phyloP scores from a whole-genome alignment of 441 rosid genomes.

The Mallotus japonicus region DNA sequence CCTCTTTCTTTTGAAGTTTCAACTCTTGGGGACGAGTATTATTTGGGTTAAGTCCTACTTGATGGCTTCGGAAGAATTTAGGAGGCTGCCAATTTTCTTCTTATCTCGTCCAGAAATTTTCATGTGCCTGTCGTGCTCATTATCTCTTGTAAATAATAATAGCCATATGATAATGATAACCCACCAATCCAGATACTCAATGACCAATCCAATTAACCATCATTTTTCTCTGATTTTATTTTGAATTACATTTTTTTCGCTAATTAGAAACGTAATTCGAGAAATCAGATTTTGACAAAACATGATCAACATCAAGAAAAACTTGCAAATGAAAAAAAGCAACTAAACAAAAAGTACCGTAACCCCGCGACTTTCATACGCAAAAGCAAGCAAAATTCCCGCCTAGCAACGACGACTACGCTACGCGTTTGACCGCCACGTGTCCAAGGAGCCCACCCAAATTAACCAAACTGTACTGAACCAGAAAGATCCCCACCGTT shows the following conservation, averaged over 20 bases:
- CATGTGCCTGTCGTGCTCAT: neutral
- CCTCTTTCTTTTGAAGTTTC: neutral
- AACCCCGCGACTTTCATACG: neutral
- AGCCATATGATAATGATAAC: too few relatives aligned
- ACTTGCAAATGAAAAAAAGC: neutral
- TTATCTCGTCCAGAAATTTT: neutral
- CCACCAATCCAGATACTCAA: too few relatives aligned
- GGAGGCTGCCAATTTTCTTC: neutral
- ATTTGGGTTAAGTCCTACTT: neutral
- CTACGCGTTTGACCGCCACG: neutral
- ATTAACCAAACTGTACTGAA: neutral
- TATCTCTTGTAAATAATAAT: neutral
- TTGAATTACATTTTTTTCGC: too few relatives aligned
- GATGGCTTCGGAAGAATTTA: neutral
- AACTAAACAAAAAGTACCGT: neutral
- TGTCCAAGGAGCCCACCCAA: neutral
- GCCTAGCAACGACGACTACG: constrained; percentile 5
- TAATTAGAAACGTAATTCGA: too few relatives aligned
- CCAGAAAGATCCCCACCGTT: neutral
- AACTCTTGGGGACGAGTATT: too few relatives aligned
- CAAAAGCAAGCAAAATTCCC: neutral
- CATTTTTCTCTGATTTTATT: too few relatives aligned
- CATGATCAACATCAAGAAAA: neutral
- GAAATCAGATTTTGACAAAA: neutral
- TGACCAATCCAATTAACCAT: too few relatives aligned